phyloP scores from a whole-genome alignment of 1,139 yeast species.

The Candida frijolesensis region DNA sequence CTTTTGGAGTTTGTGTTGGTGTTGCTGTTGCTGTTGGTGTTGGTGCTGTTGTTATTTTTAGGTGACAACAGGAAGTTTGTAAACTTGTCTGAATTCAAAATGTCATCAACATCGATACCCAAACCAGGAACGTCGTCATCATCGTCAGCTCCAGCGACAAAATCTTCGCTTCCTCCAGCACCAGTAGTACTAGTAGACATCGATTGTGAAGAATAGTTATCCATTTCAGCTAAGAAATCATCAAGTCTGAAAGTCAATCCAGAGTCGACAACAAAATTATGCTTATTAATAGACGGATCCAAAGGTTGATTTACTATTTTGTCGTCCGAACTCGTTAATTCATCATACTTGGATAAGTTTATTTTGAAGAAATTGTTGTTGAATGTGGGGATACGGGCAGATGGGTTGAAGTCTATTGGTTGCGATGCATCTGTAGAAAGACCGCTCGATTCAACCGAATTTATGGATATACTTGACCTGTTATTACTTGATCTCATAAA shows the following conservation, averaged over 20 bases:
- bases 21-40: conserved; percentile 5
- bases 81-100: conserved; percentile 45
- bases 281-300: conserved; percentile 23
- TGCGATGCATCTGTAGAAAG: conserved; percentile 5
- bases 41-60: conserved; percentile 6
- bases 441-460: conserved; percentile 29
- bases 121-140: conserved; percentile 45
- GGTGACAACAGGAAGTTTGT: conserved; percentile 32
- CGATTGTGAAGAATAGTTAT: conserved; percentile 18
- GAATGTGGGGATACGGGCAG: conserved; percentile 36
- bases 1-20: background rate
- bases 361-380: conserved; percentile 42
- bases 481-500: conserved; percentile 12
- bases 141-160: conserved; percentile 27
- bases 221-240: conserved; percentile 34
- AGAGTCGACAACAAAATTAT: conserved; percentile 33
- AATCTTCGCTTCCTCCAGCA: conserved; percentile 19
- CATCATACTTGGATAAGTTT: conserved; percentile 40
- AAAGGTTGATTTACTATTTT: conserved; percentile 18
- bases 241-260: conserved; percentile 43
- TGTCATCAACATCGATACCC: conserved; percentile 50
- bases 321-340: conserved; percentile 22
- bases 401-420: conserved; percentile 19
- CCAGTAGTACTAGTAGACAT: background rate
- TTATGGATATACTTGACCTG: conserved; percentile 22